Conservation (phyloP, 1,284 basidiomycete species). For the Apiotrichum brassicae region DNA sequence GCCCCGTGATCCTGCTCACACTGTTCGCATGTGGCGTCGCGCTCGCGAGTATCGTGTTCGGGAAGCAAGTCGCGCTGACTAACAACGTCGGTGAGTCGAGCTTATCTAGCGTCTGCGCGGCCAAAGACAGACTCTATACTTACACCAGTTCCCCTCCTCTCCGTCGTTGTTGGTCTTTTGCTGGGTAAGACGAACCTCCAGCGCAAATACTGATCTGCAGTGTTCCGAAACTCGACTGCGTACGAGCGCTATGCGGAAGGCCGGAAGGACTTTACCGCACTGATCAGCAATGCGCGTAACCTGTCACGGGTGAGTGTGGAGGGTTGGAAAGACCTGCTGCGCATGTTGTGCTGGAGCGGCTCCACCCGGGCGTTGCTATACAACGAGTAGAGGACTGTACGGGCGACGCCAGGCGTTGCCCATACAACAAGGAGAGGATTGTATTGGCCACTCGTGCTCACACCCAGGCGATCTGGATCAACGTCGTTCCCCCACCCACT, state of each 20-base stretch:
- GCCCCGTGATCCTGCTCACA: conserved; percentile 73
- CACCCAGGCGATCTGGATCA: conserved; percentile 70
- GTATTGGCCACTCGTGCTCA: too few species aligned
- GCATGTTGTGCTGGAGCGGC: too few species aligned
- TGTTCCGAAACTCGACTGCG: conserved; percentile 54
- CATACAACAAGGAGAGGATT: too few species aligned
- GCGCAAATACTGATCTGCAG: conserved; percentile 38
- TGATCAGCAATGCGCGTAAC: conserved; percentile 54
- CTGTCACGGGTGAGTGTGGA: conserved; percentile 49
- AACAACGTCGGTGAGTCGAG: conserved; percentile 45
- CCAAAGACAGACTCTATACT: too few species aligned
- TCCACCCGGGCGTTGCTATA: too few species aligned
- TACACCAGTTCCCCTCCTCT: conserved; percentile 65
- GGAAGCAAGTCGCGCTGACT: conserved; percentile 36
- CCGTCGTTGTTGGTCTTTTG: conserved; percentile 68
- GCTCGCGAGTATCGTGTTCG: conserved; percentile 32
- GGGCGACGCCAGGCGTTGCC: too few species aligned
- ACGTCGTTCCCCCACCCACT: conserved; percentile 57
- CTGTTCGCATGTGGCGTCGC: conserved; percentile 56
- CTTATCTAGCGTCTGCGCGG: too few species aligned
- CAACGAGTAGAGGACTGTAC: too few species aligned
- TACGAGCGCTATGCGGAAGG: conserved; percentile 52
- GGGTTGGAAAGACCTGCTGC: too few species aligned
- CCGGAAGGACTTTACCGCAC: conserved; percentile 62
- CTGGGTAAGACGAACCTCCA: conserved; percentile 18